A percentile compares a stretch with the other conserved stretches of the same genome.
Conservation (phyloP, 176 grass and related monocot genomes). For the Echinochloa phyllopogon region DNA sequence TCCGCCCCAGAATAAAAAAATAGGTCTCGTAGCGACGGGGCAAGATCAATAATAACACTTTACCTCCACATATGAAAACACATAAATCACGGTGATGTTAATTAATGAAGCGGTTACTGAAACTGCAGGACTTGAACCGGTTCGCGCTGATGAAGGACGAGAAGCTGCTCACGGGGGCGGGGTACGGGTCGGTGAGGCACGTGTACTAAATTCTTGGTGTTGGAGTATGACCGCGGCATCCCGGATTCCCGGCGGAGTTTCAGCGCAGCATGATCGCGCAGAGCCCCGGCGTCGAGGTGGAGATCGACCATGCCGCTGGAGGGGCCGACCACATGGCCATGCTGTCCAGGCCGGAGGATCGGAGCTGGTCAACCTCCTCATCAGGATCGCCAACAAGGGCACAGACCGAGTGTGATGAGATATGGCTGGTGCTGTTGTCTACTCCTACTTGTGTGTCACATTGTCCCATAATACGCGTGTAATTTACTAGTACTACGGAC, state of each 20-base stretch:
- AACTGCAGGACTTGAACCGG: conserved; percentile 32
- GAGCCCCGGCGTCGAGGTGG: conserved; percentile 29
- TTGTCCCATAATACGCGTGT: too few species aligned
- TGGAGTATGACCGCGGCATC: not conserved
- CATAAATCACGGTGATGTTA: too few species aligned
- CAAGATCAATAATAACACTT: too few species aligned
- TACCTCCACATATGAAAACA: too few species aligned
- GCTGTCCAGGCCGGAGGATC: conserved; percentile 10
- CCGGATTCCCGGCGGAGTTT: conserved; percentile 31
- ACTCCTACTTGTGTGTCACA: too few species aligned
- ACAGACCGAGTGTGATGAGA: not conserved
- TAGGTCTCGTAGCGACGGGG: too few species aligned
- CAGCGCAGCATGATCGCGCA: conserved; percentile 20
- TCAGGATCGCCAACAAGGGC: not conserved
- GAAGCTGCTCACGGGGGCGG: not conserved
- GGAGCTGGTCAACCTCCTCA: conserved; percentile 22
- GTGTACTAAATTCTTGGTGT: conserved; percentile 20
- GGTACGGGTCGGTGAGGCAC: conserved; percentile 15
- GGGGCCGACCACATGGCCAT: conserved; percentile 43
- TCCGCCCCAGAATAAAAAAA: too few species aligned
- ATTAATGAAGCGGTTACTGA: too few species aligned
- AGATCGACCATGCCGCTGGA: not conserved
- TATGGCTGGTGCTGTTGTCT: too few species aligned
- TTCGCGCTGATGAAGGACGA: conserved; percentile 38
- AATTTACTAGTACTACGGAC: too few species aligned